phyloP scores from a whole-genome alignment of 2,329 filamentous ascomycete genomes.

The Cytospora paraplurivora region DNA sequence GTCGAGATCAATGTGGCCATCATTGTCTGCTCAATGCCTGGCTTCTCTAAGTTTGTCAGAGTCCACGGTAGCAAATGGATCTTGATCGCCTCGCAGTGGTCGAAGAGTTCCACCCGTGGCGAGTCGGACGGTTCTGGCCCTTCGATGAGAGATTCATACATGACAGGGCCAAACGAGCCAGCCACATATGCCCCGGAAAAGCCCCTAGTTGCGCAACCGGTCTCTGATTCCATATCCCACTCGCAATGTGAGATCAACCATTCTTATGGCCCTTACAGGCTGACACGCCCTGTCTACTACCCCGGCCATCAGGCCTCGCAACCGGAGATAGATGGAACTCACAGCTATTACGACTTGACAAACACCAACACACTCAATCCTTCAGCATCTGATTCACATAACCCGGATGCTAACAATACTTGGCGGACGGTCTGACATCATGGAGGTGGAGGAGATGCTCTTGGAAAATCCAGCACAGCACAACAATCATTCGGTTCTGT shows the following conservation, averaged over 20 bases:
- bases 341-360: background rate
- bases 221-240: background rate
- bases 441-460: no score
- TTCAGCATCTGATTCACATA: no score
- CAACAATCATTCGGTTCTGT: no score
- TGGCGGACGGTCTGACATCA: no score
- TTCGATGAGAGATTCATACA: background rate
- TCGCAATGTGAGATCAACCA: background rate
- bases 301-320: background rate
- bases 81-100: background rate
- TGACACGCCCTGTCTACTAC: background rate
- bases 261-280: background rate
- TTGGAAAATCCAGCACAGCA: no score
- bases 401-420: no score
- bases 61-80: background rate
- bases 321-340: background rate
- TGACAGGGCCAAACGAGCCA: background rate
- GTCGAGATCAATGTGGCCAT: slow-evolving; percentile 31
- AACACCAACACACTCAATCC: no score
- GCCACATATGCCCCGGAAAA: background rate
- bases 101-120: background rate
- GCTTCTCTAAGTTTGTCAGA: slow-evolving; percentile 7
- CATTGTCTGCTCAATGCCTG: slow-evolving; percentile 28
- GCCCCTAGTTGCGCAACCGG: background rate
- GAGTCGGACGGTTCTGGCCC: background rate